Percentiles rank a stretch among this genome's conserved stretches.
Evolutionary conservation across 192 early-diverging fungal genomes (phyloP).

Genomic region (Ambispora gerdemannii): DNA sequence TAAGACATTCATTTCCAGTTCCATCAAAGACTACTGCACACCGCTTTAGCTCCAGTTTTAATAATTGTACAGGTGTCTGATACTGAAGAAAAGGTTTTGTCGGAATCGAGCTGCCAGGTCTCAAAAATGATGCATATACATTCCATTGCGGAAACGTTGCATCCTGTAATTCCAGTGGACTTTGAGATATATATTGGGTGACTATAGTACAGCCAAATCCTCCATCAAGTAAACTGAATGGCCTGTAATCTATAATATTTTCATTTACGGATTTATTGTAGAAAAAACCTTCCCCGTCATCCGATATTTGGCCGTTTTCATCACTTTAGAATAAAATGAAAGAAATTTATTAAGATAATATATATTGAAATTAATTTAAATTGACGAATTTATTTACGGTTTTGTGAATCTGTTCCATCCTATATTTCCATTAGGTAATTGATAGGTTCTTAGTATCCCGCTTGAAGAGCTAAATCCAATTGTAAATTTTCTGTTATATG

Average conservation of each 20-base stretch:
- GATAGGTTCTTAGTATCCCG: neutral
- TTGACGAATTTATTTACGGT: neutral
- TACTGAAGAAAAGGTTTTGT: neutral
- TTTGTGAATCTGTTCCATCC: neutral
- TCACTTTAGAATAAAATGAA: neutral
- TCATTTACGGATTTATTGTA: neutral
- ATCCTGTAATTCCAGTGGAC: neutral
- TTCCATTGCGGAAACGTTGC: neutral
- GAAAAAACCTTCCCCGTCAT: neutral
- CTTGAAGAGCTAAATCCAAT: neutral
- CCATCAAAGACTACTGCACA: neutral
- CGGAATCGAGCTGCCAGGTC: neutral
- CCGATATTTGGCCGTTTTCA: neutral
- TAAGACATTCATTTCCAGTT: neutral
- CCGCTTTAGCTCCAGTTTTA: neutral
- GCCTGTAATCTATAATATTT: neutral
- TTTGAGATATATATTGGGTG: neutral
- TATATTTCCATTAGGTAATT: neutral
- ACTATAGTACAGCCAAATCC: neutral
- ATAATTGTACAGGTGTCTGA: neutral
- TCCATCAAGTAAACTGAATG: neutral
- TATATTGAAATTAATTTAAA: neutral
- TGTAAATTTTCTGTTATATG: neutral
- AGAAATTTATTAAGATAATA: neutral
- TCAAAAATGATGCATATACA: neutral